phyloP scores from a whole-genome alignment of 202 grass and related monocot species.

The Brachypodium distachyon region DNA sequence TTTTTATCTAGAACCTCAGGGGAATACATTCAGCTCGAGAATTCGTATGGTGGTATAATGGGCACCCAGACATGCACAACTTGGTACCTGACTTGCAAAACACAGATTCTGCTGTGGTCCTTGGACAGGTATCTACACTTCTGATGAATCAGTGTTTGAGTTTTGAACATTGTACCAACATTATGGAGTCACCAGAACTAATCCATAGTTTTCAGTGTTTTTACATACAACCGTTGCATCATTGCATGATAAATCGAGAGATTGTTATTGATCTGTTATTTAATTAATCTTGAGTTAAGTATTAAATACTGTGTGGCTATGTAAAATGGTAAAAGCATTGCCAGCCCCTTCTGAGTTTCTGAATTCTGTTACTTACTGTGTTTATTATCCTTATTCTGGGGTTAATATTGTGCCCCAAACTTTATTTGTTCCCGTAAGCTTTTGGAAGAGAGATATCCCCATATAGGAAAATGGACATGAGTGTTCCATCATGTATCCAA shows the following conservation, averaged over 20 bases:
- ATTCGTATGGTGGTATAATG: constrained; percentile 99
- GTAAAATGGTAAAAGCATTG: not conserved
- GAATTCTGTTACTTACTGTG: not conserved
- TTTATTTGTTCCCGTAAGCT: not conserved
- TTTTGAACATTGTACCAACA: not conserved
- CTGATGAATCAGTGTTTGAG: not conserved
- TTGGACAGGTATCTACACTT: constrained; percentile 65
- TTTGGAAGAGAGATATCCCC: not conserved
- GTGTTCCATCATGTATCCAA: not conserved
- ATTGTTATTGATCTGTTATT: not conserved
- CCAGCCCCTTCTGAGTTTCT: not conserved
- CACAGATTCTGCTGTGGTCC: constrained; percentile 68
- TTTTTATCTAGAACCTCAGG: constrained; percentile 54
- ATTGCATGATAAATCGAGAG: not conserved
- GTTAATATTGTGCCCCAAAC: not conserved
- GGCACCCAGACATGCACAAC: constrained; percentile 59
- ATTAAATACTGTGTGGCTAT: not conserved
- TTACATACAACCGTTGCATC: not conserved
- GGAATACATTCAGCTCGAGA: constrained; percentile 89
- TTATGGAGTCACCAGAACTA: not conserved
- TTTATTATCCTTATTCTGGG: not conserved
- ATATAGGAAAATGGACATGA: not conserved
- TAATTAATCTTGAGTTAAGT: not conserved
- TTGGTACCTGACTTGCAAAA: constrained; percentile 63
- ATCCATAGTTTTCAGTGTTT: not conserved